Conservation (phyloP, 2,329 filamentous ascomycete species). For the Colletotrichum neosansevieriae region DNA sequence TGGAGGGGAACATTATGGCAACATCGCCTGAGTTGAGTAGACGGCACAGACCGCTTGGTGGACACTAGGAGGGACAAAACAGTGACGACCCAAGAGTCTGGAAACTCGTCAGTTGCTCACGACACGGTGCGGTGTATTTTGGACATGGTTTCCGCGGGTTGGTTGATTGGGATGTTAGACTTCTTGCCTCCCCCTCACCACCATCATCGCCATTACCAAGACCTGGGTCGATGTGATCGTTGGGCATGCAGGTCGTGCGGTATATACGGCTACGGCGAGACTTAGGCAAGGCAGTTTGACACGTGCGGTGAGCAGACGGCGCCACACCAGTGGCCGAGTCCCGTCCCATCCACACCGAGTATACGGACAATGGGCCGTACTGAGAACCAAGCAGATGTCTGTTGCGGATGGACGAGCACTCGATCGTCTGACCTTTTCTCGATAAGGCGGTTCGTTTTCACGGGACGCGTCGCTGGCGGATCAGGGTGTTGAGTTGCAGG, state of each 20-base stretch:
- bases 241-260: neutral
- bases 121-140: neutral
- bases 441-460: neutral
- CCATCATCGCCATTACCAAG: neutral
- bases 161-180: neutral
- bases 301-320: constrained; percentile 14
- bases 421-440: constrained; percentile 11
- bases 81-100: neutral
- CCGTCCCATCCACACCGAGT: constrained; percentile 2
- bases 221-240: neutral
- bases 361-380: neutral
- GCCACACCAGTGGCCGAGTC: constrained; percentile 12
- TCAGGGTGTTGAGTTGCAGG: neutral
- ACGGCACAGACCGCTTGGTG: constrained; percentile 1
- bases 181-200: neutral
- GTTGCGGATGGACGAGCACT: neutral
- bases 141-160: neutral
- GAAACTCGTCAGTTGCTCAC: neutral
- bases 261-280: constrained; percentile 1
- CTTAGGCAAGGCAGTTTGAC: constrained; percentile 2
- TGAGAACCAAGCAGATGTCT: neutral
- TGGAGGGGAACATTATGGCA: constrained; percentile 6
- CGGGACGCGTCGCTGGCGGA: neutral
- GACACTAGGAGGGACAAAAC: neutral
- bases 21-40: constrained; percentile 1